Base-by-base conservation (phyloP, 2,329 filamentous ascomycete genomes). In the Aspergillus sp. region DNA sequence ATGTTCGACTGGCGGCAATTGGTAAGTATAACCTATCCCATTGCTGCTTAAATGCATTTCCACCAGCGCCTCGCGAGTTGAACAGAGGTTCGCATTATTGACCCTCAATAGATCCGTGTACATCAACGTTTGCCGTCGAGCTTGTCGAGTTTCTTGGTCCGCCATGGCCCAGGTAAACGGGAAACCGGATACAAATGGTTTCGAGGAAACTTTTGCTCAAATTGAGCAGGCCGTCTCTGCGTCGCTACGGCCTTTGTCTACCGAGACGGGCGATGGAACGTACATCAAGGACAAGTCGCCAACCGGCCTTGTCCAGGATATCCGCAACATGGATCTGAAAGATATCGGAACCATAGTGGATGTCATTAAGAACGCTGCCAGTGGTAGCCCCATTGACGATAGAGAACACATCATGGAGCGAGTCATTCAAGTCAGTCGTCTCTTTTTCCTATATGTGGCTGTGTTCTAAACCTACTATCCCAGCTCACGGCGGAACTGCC, bases 381-480 rank as follows among this genome's bases (percentile, higher is more conserved):
- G 66, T n/a, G 71, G 72, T 2, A 60, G 72, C 26, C 66, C 67
- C 5, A 55, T 74, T 11, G 64, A 82, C 45, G 78, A 82, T 47
- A 78, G 72, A 49, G 67, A 68, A 1, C 76, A 76, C 46, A 57
- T 74, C 8, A 77, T 77, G 72, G 74, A 78, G 47, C 60, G 64
- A 15, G 50, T 77, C 36, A 69, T 78, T 30, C 58, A 67, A 37
- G 59, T 65, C 30, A 35, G 47, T 30, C 32, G 2, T 5, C 28
- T 8, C 12, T 10, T 7, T 36, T n/a, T n/a, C n/a, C n/a, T n/a
- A n/a, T n/a, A n/a, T n/a, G n/a, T n/a, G n/a, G n/a, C n/a, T n/a
- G n/a, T n/a, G n/a, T n/a, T n/a, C n/a, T n/a, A n/a, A n/a, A n/a
- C n/a, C n/a, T n/a, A n/a, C n/a, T n/a, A n/a, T n/a, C n/a, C 30